Percentiles rank a stretch among this genome's conserved stretches.
Conservation (phyloP, 306 rosid species). For the Cicer yamashitae region DNA sequence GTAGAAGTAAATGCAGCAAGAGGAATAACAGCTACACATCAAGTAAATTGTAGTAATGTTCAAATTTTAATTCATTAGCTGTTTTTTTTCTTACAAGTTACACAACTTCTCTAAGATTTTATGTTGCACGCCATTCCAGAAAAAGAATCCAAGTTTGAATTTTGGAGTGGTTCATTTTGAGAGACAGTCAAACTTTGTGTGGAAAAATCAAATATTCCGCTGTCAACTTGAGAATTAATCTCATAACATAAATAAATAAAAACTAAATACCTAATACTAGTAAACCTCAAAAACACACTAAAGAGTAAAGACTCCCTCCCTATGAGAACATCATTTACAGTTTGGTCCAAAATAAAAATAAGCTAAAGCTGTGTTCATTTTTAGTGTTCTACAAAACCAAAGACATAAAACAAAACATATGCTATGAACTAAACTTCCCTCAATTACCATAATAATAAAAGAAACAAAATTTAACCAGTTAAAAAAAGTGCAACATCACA, state of each 20-base stretch:
- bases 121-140: no score
- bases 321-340: conserved; percentile 3
- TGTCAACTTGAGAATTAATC: no score
- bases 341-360: conserved; percentile 10
- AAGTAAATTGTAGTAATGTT: no score
- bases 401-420: background rate
- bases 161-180: no score
- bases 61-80: no score
- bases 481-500: conserved; percentile 50
- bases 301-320: background rate
- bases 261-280: background rate
- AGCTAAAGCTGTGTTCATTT: background rate
- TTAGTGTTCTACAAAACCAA: background rate
- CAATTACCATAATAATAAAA: conserved; percentile 37
- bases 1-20: conserved; percentile 15
- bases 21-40: no score
- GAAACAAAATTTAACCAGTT: conserved; percentile 17
- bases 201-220: no score
- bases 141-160: no score
- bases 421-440: conserved; percentile 5
- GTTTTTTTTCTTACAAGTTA: no score
- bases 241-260: background rate
- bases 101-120: no score
- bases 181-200: no score
- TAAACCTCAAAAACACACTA: background rate